Base-by-base conservation (phyloP, 495 filamentous ascomycete species). In the Xeromyces bisporus region DNA sequence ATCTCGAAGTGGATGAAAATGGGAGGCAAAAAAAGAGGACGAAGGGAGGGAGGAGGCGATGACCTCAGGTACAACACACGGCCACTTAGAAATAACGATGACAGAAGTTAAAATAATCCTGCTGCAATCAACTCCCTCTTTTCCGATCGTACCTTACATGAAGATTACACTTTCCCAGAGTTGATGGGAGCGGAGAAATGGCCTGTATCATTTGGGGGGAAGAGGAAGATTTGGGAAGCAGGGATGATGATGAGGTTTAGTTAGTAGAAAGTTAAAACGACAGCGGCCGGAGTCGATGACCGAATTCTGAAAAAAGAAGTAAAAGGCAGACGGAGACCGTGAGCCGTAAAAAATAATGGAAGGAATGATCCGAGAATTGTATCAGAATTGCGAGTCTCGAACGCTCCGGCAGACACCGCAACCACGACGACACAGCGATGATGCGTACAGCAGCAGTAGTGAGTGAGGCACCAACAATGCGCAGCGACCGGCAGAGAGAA, bases 401-500 rank as follows among this genome's bases (percentile, higher is more conserved):
- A 42, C 38, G 46, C 48, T 48, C 43, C 47, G 39, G 43, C 38
- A 45, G 41, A 41, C 42, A 47, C 43, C 41, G 36, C 29, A 39
- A 37, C 20, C 4, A 21, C 36, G 36, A 41, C 36, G 36, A 41
- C 47, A 41, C 38, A 31, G 31, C 39, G 46, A 46, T 53, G 52
- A 56, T 56, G 49, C 52, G 52, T 47, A 53, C 52, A 53, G 51
- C 44, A 33, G 40, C n/a, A n/a, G n/a, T n/a, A n/a, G n/a, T n/a
- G n/a, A n/a, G n/a, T n/a, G n/a, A n/a, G n/a, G n/a, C n/a, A n/a
- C n/a, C n/a, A n/a, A n/a, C n/a, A n/a, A n/a, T n/a, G n/a, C n/a
- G n/a, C n/a, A n/a, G n/a, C n/a, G n/a, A n/a, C n/a, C n/a, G n/a
- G n/a, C n/a, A n/a, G n/a, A n/a, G n/a, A n/a, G n/a, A n/a, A n/a